Evolutionary conservation across 257 asterid species (phyloP), one percentile per base, ranked within the genome.

Genomic region (Fraxinus quadrangulata): DNA sequence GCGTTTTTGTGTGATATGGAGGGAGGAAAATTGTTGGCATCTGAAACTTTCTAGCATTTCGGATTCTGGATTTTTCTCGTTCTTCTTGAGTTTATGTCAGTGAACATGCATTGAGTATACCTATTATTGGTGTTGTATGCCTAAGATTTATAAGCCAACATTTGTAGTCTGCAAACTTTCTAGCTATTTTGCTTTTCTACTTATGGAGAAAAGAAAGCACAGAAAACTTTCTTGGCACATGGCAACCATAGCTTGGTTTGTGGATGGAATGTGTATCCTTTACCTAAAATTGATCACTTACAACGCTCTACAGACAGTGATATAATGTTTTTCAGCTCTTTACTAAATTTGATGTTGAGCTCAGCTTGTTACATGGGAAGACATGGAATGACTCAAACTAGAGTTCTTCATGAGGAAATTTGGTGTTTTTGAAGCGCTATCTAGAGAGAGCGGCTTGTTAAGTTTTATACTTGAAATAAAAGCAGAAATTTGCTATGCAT

Each of bases 321-420:
- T 66, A 51, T 70, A n/a, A 47, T 12, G 42, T 73, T 68, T 77
- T 71, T 36, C 47, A 67, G 73, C 42, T 34, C 21, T 47, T 51
- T 56, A 1, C 23, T 34, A n/a, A 54, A 33, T 47, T 66, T 10
- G 56, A 9, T 24, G 45, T 28, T 7, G 45, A n/a, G 30, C 71
- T 63, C 45, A 23, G 17, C 12, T 61, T 12, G 56, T 80, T 81
- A 21, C 59, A 54, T 63, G 70, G 33, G 70, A 77, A 54, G 39
- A 71, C 71, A 47, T 45, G 37, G 40, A 56, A 39, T 61, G 67
- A 23, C 47, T 16, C 65, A 56, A 42, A 45, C 66, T 16, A 42
- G 51, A 59, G 40, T 23, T 24, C 17, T 80, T 63, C 77, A 9
- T 75, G 73, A n/a, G 39, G 21, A 40, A 36, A 40, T 26, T 72